Evolutionary conservation across 768 basidiomycete species (phyloP).

Genomic region (Psilocybe sp.): DNA sequence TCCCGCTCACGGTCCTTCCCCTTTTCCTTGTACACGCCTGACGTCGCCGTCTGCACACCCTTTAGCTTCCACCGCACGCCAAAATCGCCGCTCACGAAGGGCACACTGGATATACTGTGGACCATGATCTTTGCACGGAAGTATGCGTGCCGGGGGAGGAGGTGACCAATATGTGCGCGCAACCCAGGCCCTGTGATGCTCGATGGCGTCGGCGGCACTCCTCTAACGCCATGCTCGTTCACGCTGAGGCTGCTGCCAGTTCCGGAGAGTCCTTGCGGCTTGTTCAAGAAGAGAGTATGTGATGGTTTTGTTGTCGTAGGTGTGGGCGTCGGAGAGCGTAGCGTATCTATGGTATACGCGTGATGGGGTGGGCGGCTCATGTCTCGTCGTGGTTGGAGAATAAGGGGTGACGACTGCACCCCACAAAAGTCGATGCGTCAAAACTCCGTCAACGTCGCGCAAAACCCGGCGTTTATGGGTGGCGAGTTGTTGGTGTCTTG

Average conservation of each 20-base stretch:
- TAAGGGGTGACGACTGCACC: too few species aligned
- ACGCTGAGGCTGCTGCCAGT: conserved; percentile 20
- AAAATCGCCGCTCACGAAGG: conserved; percentile 70
- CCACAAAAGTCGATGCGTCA: too few species aligned
- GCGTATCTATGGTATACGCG: too few species aligned
- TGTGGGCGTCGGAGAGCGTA: too few species aligned
- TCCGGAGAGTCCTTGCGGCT: conserved; percentile 7
- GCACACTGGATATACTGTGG: conserved; percentile 70
- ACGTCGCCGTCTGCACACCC: conserved; percentile 36
- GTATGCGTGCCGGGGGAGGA: conserved; percentile 62
- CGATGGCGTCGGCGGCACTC: neutral
- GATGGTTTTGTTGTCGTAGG: conserved; percentile 4
- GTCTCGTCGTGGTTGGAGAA: too few species aligned
- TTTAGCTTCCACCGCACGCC: conserved; percentile 72
- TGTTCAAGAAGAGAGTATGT: conserved; percentile 14
- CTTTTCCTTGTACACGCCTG: conserved; percentile 27
- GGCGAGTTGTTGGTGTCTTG: too few species aligned
- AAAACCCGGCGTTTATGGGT: too few species aligned
- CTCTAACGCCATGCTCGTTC: conserved; percentile 11
- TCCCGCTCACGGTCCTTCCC: conserved; percentile 21
- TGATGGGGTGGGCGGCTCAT: too few species aligned
- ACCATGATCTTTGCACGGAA: conserved; percentile 61
- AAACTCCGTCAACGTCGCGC: too few species aligned
- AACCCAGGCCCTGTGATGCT: conserved; percentile 26
- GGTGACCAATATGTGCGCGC: conserved; percentile 58